Evolutionary conservation across 176 grass and related monocot species (phyloP).

Genomic region (Panicum miliaceum): DNA sequence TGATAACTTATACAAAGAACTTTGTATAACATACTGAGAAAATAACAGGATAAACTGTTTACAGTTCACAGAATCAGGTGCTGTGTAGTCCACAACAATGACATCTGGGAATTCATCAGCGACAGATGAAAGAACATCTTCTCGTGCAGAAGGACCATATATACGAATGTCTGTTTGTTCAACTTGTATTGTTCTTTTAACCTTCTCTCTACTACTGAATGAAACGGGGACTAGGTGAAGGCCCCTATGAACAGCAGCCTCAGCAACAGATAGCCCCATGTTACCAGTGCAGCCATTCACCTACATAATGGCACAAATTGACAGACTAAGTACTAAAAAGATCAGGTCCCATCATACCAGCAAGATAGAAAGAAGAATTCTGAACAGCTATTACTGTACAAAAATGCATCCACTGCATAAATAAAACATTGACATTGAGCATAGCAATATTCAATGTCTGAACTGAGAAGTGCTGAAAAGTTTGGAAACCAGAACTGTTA

Average conservation of each 20-base stretch:
- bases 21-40: neutral
- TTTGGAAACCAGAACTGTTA: neutral
- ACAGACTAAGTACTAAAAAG: slow-evolving; percentile 21
- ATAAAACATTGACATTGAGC: slow-evolving; percentile 3
- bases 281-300: slow-evolving; percentile 95
- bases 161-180: slow-evolving; percentile 58
- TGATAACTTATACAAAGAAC: slow-evolving; percentile 26
- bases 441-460: neutral
- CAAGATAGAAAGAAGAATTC: neutral
- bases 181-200: slow-evolving; percentile 62
- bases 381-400: slow-evolving; percentile 21
- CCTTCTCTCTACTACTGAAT: slow-evolving; percentile 73
- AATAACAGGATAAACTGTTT: slow-evolving; percentile 41
- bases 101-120: slow-evolving; percentile 72
- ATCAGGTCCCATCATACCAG: neutral
- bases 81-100: slow-evolving; percentile 85
- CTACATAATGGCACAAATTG: slow-evolving; percentile 47
- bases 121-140: slow-evolving; percentile 76
- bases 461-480: neutral
- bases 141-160: slow-evolving; percentile 72
- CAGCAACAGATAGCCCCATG: slow-evolving; percentile 73
- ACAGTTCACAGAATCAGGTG: slow-evolving; percentile 82
- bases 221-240: slow-evolving; percentile 81
- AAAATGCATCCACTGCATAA: slow-evolving; percentile 4
- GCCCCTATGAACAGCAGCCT: slow-evolving; percentile 65